Base-by-base conservation (phyloP, 495 filamentous ascomycete species). In the Daldinia childiae region DNA sequence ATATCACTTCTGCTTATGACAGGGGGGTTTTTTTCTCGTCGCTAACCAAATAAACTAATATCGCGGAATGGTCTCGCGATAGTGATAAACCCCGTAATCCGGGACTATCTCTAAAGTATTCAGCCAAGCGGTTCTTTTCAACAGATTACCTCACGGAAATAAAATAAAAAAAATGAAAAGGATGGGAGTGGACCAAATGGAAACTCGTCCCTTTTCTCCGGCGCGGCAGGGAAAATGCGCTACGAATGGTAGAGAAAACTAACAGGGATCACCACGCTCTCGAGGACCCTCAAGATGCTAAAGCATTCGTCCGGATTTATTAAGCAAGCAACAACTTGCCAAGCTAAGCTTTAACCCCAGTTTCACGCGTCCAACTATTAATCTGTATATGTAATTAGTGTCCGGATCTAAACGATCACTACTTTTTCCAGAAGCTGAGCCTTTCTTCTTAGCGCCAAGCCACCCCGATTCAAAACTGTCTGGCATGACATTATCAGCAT, bases 131-230 rank as follows among this genome's bases (percentile, higher is more conserved):
- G 30, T 12, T 66, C 26, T 7, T 62, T 36, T 55, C 26, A 64
- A 67, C 51, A 32, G 50, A 68, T 68, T 72, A 68, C 61, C 56
- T 73, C 17, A 73, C 50, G 48, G 48, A 68, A 62, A 68, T 65
- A 26, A 21, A 38, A 65, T 45, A 56, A 27, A 55, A 66, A 51
- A 36, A 27, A 27, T 27, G 48, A 27, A 58, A 27, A 56, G 62
- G 41, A 48, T 48, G 36, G 4, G 7, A 19, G 39, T 52, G 32
- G 54, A 30, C 12, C 15, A 24, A 36, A 29, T 68, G 64, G 69
- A 68, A 68, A 17, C 54, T 68, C 64, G 69, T 68, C 70, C 69
- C 70, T 73, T 73, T 73, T 62, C 65, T 64, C 70, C 70, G 70
- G 70, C 57, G 51, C 65, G 61, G 56, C 70, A 65, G 56, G 69